A percentile compares a stretch with the other conserved stretches of the same genome.
Evolutionary conservation across 225 moss, liverwort and hornwort species (phyloP).

Genomic region (Pseudoscleropodium purum): DNA sequence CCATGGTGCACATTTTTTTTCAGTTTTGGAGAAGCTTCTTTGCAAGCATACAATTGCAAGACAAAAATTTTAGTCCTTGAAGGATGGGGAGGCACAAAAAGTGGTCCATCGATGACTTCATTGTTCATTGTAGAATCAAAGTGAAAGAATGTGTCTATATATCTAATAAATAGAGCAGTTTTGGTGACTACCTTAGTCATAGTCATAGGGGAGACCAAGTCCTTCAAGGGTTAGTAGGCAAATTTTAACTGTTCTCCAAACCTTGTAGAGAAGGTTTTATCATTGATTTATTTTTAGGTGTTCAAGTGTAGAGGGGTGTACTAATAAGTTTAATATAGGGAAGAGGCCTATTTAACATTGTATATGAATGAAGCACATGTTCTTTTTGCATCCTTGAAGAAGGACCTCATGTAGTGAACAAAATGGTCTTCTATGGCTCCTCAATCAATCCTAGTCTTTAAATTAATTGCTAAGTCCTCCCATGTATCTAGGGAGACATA

Average conservation of each 20-base stretch:
- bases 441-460: accelerated
- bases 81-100: accelerated
- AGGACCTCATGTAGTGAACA: accelerated
- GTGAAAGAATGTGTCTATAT: background rate
- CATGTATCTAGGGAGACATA: accelerated
- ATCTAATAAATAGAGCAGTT: background rate
- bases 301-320: accelerated
- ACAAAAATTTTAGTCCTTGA: background rate
- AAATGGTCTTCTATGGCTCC: background rate
- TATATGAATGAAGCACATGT: accelerated
- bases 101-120: too few relatives aligned
- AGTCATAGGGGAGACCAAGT: background rate
- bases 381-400: background rate
- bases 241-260: accelerated
- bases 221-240: accelerated
- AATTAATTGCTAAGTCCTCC: accelerated
- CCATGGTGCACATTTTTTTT: background rate
- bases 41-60: accelerated
- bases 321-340: background rate
- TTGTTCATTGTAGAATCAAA: background rate
- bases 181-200: background rate
- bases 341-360: background rate
- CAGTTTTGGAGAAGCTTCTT: accelerated
- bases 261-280: background rate
- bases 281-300: background rate